Conservation (phyloP, 257 asterid genomes). For the Cordia subcordata region DNA sequence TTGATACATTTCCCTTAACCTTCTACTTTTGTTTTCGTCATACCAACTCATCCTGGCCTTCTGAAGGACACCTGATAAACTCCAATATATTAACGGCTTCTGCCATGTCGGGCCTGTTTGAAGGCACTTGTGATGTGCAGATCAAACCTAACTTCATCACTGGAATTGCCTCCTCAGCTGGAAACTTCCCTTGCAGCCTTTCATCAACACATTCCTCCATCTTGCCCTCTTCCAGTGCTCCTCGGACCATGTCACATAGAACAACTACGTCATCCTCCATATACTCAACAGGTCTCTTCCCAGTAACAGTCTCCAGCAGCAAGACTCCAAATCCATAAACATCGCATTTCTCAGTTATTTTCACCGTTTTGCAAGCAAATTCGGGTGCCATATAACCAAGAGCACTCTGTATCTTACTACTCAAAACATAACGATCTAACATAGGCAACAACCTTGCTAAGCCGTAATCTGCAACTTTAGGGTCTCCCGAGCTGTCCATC, state of each 20-base stretch:
- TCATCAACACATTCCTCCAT: slow-evolving; percentile 70
- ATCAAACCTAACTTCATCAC: slow-evolving; percentile 76
- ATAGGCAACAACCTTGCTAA: slow-evolving; percentile 69
- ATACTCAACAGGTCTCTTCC: slow-evolving; percentile 89
- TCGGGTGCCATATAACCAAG: slow-evolving; percentile 97
- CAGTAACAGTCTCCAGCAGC: slow-evolving; percentile 64
- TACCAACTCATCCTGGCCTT: slow-evolving; percentile 56
- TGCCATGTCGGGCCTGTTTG: slow-evolving; percentile 82
- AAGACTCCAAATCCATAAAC: slow-evolving; percentile 82
- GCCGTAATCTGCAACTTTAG: slow-evolving; percentile 81
- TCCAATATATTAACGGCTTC: slow-evolving; percentile 86
- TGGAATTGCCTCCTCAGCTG: slow-evolving; percentile 77
- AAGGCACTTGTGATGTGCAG: slow-evolving; percentile 90
- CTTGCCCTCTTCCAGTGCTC: slow-evolving; percentile 70
- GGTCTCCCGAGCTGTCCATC: slow-evolving; percentile 57
- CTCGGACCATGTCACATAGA: slow-evolving; percentile 86
- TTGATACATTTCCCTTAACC: slow-evolving; percentile 15
- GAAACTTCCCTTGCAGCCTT: slow-evolving; percentile 68
- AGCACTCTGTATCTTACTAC: slow-evolving; percentile 91
- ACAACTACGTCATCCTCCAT: slow-evolving; percentile 92
- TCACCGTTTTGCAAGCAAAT: slow-evolving; percentile 80
- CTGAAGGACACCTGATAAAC: slow-evolving; percentile 66
- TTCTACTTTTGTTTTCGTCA: slow-evolving; percentile 23
- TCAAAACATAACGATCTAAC: slow-evolving; percentile 70
- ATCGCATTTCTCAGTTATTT: slow-evolving; percentile 81